A percentile compares a stretch with the other conserved stretches of the same genome.
phyloP scores from a whole-genome alignment of 371 early-diverging fungal genomes.

The Actinomucor elegans region DNA sequence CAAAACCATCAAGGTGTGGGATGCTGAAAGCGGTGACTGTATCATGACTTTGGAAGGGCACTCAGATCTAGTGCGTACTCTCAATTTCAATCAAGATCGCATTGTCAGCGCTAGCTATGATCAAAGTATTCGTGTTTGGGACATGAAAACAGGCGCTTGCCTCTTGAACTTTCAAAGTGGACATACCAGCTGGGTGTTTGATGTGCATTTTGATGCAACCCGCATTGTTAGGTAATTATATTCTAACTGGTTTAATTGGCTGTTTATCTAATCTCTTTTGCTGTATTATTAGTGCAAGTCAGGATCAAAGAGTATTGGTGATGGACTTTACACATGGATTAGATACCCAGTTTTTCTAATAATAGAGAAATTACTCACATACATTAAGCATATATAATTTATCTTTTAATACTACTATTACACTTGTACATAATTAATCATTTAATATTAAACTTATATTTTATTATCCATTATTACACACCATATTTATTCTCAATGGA shows the following conservation, averaged over 20 bases:
- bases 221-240: slow-evolving; percentile 81
- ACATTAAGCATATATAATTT: neutral
- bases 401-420: no score
- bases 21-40: slow-evolving; percentile 77
- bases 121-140: slow-evolving; percentile 95
- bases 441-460: no score
- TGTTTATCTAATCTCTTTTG: neutral
- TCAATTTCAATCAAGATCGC: slow-evolving; percentile 68
- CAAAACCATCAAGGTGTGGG: slow-evolving; percentile 94
- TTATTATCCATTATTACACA: no score
- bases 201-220: slow-evolving; percentile 83
- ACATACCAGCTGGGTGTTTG: slow-evolving; percentile 93
- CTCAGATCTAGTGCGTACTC: slow-evolving; percentile 89
- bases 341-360: slow-evolving; percentile 38
- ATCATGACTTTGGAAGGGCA: slow-evolving; percentile 74
- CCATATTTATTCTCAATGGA: no score
- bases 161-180: slow-evolving; percentile 69
- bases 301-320: slow-evolving; percentile 77
- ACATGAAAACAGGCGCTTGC: slow-evolving; percentile 53
- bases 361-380: neutral
- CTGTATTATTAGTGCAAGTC: slow-evolving; percentile 56
- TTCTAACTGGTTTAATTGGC: no score
- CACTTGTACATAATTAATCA: no score
- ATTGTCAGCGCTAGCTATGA: slow-evolving; percentile 77
- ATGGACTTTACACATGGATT: slow-evolving; percentile 78